Evolutionary conservation across 192 early-diverging fungal species (phyloP).

Genomic region (Backusella sp.): DNA sequence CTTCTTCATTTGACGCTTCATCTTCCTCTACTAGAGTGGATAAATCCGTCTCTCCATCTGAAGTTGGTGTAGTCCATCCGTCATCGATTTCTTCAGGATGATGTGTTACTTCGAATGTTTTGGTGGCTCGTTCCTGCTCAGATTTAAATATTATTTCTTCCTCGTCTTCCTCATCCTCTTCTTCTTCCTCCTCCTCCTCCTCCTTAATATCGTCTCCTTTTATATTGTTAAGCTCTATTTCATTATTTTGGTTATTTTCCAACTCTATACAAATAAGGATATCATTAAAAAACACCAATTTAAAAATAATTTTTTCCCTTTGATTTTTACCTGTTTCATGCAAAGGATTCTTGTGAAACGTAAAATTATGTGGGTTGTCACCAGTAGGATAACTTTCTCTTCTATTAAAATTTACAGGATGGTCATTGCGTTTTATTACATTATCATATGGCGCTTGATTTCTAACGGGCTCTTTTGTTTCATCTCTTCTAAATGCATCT

Average conservation of each 20-base stretch:
- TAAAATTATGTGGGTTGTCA: not conserved
- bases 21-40: constrained; percentile 7
- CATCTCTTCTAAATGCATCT: constrained; percentile 12
- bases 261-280: not conserved
- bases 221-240: not conserved
- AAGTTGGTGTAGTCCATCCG: not conserved
- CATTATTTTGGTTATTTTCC: constrained; percentile 7
- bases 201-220: not conserved
- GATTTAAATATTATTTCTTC: constrained; percentile 22
- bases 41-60: not conserved
- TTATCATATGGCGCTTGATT: not conserved
- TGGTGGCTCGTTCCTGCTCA: constrained; percentile 1
- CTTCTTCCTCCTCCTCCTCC: not conserved
- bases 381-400: not conserved
- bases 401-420: constrained; percentile 6
- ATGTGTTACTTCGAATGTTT: constrained; percentile 14
- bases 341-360: not conserved
- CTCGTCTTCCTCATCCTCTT: constrained; percentile 13
- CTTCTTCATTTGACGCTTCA: constrained; percentile 6
- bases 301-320: not conserved
- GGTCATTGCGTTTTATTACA: not conserved
- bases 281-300: not conserved
- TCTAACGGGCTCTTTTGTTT: not conserved
- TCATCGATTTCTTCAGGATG: not conserved
- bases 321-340: constrained; percentile 2